Evolutionary conservation across 306 rosid genomes (phyloP), one percentile per base, ranked within the genome.

Genomic region (Cyamopsis tetragonoloba): DNA sequence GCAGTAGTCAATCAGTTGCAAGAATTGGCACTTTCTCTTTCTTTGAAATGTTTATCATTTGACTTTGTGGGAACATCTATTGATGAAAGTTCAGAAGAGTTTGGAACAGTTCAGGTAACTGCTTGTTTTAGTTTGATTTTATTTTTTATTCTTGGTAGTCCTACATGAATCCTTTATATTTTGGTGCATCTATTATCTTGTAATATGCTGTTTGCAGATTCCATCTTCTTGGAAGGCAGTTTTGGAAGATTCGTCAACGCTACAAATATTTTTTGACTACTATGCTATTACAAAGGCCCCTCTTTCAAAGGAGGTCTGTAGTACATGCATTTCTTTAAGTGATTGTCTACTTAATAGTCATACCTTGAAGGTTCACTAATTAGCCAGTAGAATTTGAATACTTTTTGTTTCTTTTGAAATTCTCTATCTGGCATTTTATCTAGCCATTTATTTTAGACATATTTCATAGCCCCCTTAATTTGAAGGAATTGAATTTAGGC

Each of bases 41-140:
- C 97, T 7, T 90, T 93, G 57, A 93, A 90, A 80, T 93, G 99
- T 72, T 70, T 93, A 72, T 90, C 96, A 41, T 93, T 93, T 83
- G 99, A 93, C 85, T 93, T 93, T 83, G 97, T 93, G 73, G 99
- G 97, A 81, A 88, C 99, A 50, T 88, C 99, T 51, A 73, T 93
- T 63, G 99, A 93, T 78, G 99, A 93, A 85, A 93, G 99, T 80
- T 93, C 99, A 9, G 99, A 93, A 71, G 99, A 93, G 76, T 93
- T 93, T 75, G 99, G 99, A 50, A 93, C 99, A 13, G 96, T 93
- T 72, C 99, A 93, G 99, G 99, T 93, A 75, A 73, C 68, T 28
- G 11, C 12, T 43, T 68, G 17, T 20, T 51, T 68, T 55, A 1
- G 14, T 69, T 63, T 76, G 13, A 20, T 48, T 22, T 18, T 42